phyloP scores from a whole-genome alignment of 139 green algal genomes.

The Eudorina sp. region DNA sequence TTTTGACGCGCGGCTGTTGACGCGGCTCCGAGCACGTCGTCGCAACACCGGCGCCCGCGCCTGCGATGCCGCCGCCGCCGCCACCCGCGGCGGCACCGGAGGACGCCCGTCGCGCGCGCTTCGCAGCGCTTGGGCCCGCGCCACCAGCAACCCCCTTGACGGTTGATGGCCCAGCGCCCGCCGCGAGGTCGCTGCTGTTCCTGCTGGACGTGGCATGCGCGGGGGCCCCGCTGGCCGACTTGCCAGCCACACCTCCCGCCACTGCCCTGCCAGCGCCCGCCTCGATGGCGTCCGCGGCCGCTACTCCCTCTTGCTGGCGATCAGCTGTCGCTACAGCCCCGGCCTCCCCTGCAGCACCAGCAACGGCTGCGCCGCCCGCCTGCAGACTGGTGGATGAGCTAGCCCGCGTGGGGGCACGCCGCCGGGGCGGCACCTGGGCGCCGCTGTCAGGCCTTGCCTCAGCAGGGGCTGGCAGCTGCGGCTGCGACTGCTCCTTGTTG shows the following conservation, averaged over 20 bases:
- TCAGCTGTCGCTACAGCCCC: too few species aligned
- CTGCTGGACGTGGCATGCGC: constrained; percentile 1
- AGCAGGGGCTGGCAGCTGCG: too few species aligned
- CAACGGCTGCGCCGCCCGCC: not conserved
- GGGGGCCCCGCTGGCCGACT: too few species aligned
- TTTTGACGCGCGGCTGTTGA: not conserved
- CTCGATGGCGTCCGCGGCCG: too few species aligned
- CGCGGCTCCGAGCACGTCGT: not conserved
- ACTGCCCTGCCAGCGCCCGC: too few species aligned
- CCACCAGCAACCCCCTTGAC: not conserved
- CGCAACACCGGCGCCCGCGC: not conserved
- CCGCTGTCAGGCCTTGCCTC: too few species aligned
- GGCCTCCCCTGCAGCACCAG: too few species aligned
- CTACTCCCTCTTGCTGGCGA: too few species aligned
- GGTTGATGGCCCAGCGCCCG: not conserved
- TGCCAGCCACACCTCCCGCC: too few species aligned
- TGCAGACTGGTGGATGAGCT: not conserved
- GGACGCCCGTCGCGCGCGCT: not conserved
- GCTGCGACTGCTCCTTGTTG: too few species aligned
- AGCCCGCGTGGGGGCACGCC: not conserved
- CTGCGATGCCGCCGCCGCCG: not conserved
- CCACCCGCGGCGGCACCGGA: not conserved
- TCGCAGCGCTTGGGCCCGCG: not conserved
- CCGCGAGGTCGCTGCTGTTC: not conserved
- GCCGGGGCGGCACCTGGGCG: too few species aligned